Percentiles rank a stretch among this genome's conserved stretches.
These are phyloP conservation scores for Dactylellina leptospora DNA, from an alignment of 2,329 filamentous ascomycete species.

Conservation along the genomic window DNA sequence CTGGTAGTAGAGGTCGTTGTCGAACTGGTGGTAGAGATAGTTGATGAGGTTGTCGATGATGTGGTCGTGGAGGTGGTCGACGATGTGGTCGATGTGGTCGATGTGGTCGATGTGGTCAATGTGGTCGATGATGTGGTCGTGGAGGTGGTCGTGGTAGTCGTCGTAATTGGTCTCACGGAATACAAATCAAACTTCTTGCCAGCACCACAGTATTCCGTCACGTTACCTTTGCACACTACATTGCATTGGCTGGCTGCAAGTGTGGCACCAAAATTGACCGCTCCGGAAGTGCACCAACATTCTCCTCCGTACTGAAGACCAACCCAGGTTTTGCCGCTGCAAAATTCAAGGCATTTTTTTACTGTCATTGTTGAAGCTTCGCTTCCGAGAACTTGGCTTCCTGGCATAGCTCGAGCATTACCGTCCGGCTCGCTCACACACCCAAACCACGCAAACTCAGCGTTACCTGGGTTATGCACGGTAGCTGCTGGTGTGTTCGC, in stretches of 20 bases:
- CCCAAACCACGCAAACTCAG: slow-evolving; percentile 54
- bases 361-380: slow-evolving; percentile 36
- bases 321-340: slow-evolving; percentile 6
- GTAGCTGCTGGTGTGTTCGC: too few species aligned
- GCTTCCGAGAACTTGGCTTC: slow-evolving; percentile 5
- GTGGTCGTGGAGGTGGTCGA: neutral
- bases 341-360: slow-evolving; percentile 28
- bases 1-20: slow-evolving; percentile 52
- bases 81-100: neutral
- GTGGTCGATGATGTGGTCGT: neutral
- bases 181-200: slow-evolving; percentile 1
- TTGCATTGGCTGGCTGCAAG: slow-evolving; percentile 5
- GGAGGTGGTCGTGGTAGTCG: neutral
- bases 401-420: slow-evolving; percentile 7
- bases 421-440: neutral
- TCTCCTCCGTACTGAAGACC: slow-evolving; percentile 43
- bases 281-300: slow-evolving; percentile 3
- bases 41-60: slow-evolving; percentile 14
- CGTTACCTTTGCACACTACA: neutral
- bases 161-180: neutral
- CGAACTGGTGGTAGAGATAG: neutral
- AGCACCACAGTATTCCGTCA: slow-evolving; percentile 34
- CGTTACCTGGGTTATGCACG: neutral
- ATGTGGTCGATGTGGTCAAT: neutral
- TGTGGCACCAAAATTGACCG: slow-evolving; percentile 5